Conservation (phyloP, 139 green algal species). For the Zygnema cylindricum region DNA sequence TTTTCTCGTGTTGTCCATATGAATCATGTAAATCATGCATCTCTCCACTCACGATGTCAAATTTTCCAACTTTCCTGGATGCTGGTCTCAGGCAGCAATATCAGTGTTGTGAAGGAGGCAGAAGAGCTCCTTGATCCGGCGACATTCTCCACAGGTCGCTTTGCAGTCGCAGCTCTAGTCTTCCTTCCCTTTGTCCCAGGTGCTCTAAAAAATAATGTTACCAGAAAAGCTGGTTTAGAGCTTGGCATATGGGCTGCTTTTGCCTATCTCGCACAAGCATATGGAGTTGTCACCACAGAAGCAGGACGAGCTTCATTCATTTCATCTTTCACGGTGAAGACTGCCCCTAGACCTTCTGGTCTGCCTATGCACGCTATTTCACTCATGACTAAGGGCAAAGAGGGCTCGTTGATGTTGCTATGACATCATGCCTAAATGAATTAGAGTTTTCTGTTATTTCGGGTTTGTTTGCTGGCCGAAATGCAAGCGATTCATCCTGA, state of each 20-base stretch:
- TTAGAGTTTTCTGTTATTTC: conserved; percentile 4
- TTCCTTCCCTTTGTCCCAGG: conserved; percentile 21
- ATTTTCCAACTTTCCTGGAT: background rate
- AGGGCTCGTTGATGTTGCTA: background rate
- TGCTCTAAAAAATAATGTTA: conserved; percentile 5
- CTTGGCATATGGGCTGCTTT: conserved; percentile 35
- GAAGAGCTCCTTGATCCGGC: conserved; percentile 34
- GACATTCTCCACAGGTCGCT: conserved; percentile 44
- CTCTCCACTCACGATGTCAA: background rate
- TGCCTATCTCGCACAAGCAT: conserved; percentile 67
- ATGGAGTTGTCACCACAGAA: conserved; percentile 74
- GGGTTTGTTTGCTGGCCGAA: background rate
- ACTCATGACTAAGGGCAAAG: no score
- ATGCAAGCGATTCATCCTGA: background rate
- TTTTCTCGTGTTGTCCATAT: no score
- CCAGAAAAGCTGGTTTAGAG: conserved; percentile 32
- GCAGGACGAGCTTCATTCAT: conserved; percentile 79
- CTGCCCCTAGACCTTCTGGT: background rate
- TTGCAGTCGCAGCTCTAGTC: conserved; percentile 43
- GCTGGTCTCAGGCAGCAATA: conserved; percentile 40
- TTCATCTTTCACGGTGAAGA: conserved; percentile 79
- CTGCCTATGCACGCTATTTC: no score
- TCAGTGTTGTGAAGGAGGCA: conserved; percentile 48
- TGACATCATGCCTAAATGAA: background rate
- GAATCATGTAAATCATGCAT: no score